Evolutionary conservation across 768 basidiomycete genomes (phyloP), one percentile per base, ranked within the genome.

Genomic region (Myochromella boudieri): DNA sequence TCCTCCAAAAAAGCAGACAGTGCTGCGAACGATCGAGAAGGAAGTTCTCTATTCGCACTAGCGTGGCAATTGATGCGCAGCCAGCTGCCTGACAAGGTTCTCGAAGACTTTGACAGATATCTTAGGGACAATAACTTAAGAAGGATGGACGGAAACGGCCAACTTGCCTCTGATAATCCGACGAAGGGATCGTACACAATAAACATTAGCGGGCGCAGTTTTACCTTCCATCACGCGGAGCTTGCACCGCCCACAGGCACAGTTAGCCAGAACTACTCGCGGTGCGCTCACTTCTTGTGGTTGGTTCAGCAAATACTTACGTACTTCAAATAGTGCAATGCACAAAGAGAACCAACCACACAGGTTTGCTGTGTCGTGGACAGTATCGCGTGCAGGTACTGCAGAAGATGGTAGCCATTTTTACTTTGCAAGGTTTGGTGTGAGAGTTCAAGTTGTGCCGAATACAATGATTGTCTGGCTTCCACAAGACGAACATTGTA

Each of bases 291-390:
- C 32, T 12, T 26, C 4, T 31, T 14, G n/a, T n/a, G n/a, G n/a
- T n/a, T n/a, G n/a, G n/a, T n/a, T n/a, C n/a, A n/a, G n/a, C n/a
- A n/a, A n/a, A n/a, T n/a, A n/a, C n/a, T n/a, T n/a, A n/a, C n/a
- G n/a, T n/a, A n/a, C n/a, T n/a, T n/a, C n/a, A n/a, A n/a, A n/a
- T 27, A 57, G 53, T 22, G 31, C 45, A 12, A 54, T 54, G 4
- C 54, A 55, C 33, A 28, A 27, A n/a, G 54, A 60, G 22, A 12
- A 48, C 8, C 54, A 57, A 20, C 49, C 53, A 6, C 58, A 60
- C 18, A 44, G 42, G 26, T 57, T n/a, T 33, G 45, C 48, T 15
- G 31, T 31, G 4, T 43, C 56, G 17, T 44, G 41, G 32, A 60
- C 56, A 3, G 37, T 51, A 8, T 28, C 11, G 2, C 26, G 51